Evolutionary conservation across 2,329 filamentous ascomycete genomes (phyloP), one percentile per base, ranked within the genome.

Genomic region (Trichoderma asperellum): DNA sequence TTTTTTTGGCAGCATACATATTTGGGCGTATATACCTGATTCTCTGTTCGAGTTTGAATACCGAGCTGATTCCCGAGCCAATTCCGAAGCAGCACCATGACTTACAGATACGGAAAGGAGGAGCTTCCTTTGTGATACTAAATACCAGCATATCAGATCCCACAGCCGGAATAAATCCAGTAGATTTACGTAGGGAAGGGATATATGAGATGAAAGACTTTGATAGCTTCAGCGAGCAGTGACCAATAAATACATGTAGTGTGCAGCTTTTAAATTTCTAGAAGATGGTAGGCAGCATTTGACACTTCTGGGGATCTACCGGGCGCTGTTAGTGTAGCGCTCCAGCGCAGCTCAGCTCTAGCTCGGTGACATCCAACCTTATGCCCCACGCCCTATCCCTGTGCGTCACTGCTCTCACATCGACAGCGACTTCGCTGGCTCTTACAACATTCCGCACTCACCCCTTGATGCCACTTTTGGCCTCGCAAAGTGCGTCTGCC

Each of bases 401-500:
- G 64, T 59, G 65, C 68, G 63, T 68, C 68, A 70, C 47, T 70
- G 64, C 57, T 58, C 37, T 37, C 11, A 43, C 52, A 34, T 32
- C 62, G 24, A 43, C 52, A 27, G 18, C 35, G 29, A 2, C 52
- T 47, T 57, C 35, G 27, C 11, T 49, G 4, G 2, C 24, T 4
- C 37, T 40, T 59, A 8, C 14, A 35, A 35, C 40, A 49, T 59
- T 58, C 29, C 6, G 34, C n/a, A 11, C 16, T 16, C 43, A 27
- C 21, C 56, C 1, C 21, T 14, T 37, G 21, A 43, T 55, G 57
- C 47, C 59, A 29, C 24, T 56, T 58, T 53, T 27, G 37, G n/a
- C 37, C 43, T 43, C 24, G 11, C 63, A 71, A 55, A 67, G 73
- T 71, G 71, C 71, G 27, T 40, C 29, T 24, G 62, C 37, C 21